Evolutionary conservation across 345 rosid genomes (phyloP).

Genomic region (Citrus hindsii): DNA sequence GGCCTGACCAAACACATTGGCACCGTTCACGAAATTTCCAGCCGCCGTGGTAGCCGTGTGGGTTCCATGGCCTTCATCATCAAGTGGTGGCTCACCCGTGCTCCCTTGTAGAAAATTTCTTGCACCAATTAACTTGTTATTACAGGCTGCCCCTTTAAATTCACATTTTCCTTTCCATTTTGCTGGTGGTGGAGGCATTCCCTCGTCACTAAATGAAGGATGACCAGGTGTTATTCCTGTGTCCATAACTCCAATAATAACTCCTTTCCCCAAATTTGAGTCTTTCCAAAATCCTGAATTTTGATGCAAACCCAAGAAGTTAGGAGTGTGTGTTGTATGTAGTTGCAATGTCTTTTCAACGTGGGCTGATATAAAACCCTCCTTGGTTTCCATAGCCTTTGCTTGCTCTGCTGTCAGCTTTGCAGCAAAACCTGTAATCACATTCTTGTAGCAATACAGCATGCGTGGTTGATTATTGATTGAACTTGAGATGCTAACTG

Average conservation of each 20-base stretch:
- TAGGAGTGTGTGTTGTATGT: constrained; percentile 51
- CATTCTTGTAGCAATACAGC: constrained; percentile 34
- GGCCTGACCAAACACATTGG: constrained; percentile 40
- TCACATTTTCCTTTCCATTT: constrained; percentile 60
- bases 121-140: constrained; percentile 60
- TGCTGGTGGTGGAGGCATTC: constrained; percentile 38
- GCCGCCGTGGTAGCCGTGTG: constrained; percentile 59
- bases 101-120: constrained; percentile 25
- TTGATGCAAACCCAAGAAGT: constrained; percentile 46
- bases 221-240: constrained; percentile 53
- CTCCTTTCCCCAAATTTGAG: constrained; percentile 42
- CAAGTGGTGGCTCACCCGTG: constrained; percentile 28
- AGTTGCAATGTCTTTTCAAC: constrained; percentile 26
- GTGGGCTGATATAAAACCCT: constrained; percentile 36
- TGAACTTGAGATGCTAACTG: constrained; percentile 14
- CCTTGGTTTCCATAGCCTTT: constrained; percentile 30
- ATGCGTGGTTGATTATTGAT: constrained; percentile 17
- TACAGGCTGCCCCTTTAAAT: constrained; percentile 33
- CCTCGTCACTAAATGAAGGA: constrained; percentile 43
- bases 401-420: constrained; percentile 45
- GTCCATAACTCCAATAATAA: constrained; percentile 53
- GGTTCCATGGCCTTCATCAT: constrained; percentile 51
- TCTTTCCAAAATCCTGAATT: constrained; percentile 36
- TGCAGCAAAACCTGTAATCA: constrained; percentile 48
- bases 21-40: constrained; percentile 35